Base-by-base conservation (phyloP, 1,284 basidiomycete species). In the Apiotrichum akiyoshidainum region DNA sequence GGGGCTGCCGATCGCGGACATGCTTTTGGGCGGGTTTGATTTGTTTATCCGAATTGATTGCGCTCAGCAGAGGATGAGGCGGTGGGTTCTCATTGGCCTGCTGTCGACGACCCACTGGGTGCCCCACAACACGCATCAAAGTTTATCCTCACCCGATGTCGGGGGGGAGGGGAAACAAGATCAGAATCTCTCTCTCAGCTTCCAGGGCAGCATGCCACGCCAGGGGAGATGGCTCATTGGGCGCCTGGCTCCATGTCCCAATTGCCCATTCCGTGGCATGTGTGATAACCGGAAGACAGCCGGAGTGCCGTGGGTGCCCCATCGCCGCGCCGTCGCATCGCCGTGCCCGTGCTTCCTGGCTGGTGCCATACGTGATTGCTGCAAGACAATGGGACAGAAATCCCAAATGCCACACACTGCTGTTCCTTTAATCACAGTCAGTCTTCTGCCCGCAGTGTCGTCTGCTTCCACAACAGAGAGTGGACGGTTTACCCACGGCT, bases 301-400 rank as follows among this genome's bases (percentile, higher is more conserved):
- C 46, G 33, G 46, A 48, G 46, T 48, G 46, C 46, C 46, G 46
- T n/a, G 46, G 13, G 31, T 34, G 46, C 46, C 31, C 46, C 22
- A 47, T 48, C 46, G 33, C 46, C 46, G 46, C 46, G 26, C 45
- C 46, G 46, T 35, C 34, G 46, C 34, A 34, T 48, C 46, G 46
- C 46, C 34, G 46, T 48, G 10, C 19, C 42, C 42, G 42, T 21
- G 19, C 19, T 31, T 31, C 26, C 26, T 44, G 42, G 42, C 42
- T 44, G 42, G 40, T 8, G 12, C 8, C n/a, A 41, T 41, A 41
- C 40, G 40, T 41, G 40, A 16, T 41, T 16, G 40, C 16, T 41
- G 26, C 26, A 31, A 31, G 26, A 31, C 26, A 31, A 31, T 31
- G 26, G n/a, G 8, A 17, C 37, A 12, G 12, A 39, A 39, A 39